phyloP scores from a whole-genome alignment of 139 green algal genomes.

The Tetradesmus obliquus region DNA sequence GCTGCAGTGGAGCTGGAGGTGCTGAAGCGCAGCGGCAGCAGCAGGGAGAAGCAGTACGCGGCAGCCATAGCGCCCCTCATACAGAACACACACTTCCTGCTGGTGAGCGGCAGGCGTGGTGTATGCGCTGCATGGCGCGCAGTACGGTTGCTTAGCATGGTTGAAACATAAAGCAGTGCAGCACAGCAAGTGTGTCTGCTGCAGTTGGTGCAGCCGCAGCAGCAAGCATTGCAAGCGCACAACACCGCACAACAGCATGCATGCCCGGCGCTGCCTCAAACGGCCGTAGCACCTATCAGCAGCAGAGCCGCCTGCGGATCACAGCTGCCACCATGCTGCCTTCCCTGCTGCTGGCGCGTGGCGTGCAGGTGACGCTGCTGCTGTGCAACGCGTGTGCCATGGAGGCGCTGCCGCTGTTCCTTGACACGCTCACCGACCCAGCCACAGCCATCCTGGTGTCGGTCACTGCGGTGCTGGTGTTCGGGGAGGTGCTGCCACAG shows the following conservation, averaged over 20 bases:
- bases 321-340: no score
- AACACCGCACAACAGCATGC: no score
- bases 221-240: no score
- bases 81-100: background rate
- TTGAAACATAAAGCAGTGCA: no score
- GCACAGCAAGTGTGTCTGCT: no score
- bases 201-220: no score
- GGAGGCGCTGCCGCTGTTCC: conserved; percentile 81
- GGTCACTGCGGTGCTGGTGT: conserved; percentile 83
- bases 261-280: no score
- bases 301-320: no score
- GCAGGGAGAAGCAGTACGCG: conserved; percentile 60
- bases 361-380: conserved; percentile 61
- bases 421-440: conserved; percentile 75
- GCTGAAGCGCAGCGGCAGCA: conserved; percentile 63
- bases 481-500: conserved; percentile 88
- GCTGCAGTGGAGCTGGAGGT: conserved; percentile 74
- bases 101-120: background rate
- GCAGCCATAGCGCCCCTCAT: background rate
- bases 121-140: no score
- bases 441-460: conserved; percentile 76
- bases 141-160: no score
- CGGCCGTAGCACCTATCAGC: no score
- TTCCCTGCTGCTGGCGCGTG: conserved; percentile 56
- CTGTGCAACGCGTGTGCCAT: conserved; percentile 73